Percentiles rank a stretch among this genome's conserved stretches.
phyloP scores from a whole-genome alignment of 1,139 yeast genomes.

The Debaryomyces sp. region DNA sequence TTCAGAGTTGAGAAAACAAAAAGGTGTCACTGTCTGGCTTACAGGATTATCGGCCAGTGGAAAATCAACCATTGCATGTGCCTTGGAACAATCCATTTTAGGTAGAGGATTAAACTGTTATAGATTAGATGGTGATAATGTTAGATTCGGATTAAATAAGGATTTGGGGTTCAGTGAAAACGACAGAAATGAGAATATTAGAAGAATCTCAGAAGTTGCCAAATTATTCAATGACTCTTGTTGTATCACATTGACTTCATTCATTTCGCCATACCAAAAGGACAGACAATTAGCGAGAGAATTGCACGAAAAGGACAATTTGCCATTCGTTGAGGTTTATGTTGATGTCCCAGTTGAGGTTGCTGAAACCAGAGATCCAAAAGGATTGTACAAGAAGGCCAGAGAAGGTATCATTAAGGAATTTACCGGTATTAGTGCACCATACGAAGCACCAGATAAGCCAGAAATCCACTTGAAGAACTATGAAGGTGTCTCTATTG shows the following conservation, averaged over 20 bases:
- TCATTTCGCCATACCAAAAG: conserved; percentile 84
- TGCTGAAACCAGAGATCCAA: conserved; percentile 96
- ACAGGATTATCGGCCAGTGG: conserved; percentile 97
- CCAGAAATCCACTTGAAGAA: conserved; percentile 86
- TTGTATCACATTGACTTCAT: conserved; percentile 81
- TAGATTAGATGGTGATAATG: conserved; percentile 93
- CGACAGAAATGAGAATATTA: conserved; percentile 91
- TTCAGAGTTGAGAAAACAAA: conserved; percentile 67
- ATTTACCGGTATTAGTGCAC: conserved; percentile 94
- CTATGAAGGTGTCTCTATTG: conserved; percentile 64
- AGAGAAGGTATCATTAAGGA: conserved; percentile 93
- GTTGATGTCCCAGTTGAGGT: conserved; percentile 92
- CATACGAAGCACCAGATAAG: conserved; percentile 86
- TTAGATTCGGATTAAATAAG: conserved; percentile 91
- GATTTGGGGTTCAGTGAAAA: conserved; percentile 90
- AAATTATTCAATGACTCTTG: conserved; percentile 91
- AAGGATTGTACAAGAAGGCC: conserved; percentile 94
- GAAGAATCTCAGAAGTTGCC: conserved; percentile 91
- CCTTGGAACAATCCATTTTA: conserved; percentile 80
- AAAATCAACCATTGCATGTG: conserved; percentile 93
- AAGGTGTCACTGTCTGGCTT: conserved; percentile 91
- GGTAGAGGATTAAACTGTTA: conserved; percentile 71
- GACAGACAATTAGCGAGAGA: conserved; percentile 87
- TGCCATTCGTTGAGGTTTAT: conserved; percentile 87
- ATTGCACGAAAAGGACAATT: conserved; percentile 70